A percentile compares a stretch with the other conserved stretches of the same genome.
Conservation (phyloP, 1,284 basidiomycete genomes). For the Pterula multifida region DNA sequence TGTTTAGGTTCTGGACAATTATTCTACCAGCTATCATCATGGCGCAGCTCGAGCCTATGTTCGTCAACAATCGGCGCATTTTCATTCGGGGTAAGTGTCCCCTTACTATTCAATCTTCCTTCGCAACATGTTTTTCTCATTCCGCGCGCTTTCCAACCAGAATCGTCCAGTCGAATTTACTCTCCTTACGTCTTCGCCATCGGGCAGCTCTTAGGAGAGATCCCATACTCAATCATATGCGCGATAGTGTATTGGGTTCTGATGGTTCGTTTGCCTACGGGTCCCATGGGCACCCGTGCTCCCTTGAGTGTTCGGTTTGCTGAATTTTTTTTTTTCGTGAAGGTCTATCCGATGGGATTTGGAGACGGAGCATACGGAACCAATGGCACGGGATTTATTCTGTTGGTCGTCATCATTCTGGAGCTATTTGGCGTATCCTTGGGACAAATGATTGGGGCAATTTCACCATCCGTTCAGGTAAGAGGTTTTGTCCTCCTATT, state of each 20-base stretch:
- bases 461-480: slow-evolving; percentile 60
- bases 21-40: slow-evolving; percentile 71
- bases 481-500: no score
- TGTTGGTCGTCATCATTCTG: slow-evolving; percentile 61
- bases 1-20: slow-evolving; percentile 49
- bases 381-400: slow-evolving; percentile 65
- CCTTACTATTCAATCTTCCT: neutral
- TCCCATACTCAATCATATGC: slow-evolving; percentile 69
- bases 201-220: slow-evolving; percentile 73
- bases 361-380: slow-evolving; percentile 48
- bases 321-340: neutral
- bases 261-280: slow-evolving; percentile 50
- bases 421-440: slow-evolving; percentile 69
- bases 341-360: slow-evolving; percentile 65
- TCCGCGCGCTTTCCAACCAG: no score
- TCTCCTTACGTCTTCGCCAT: slow-evolving; percentile 76
- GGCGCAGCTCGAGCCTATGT: slow-evolving; percentile 76
- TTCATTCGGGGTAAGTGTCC: slow-evolving; percentile 46
- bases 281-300: neutral
- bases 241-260: slow-evolving; percentile 69
- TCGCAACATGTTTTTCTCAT: slow-evolving; percentile 2
- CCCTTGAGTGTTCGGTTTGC: slow-evolving; percentile 2
- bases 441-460: slow-evolving; percentile 64
- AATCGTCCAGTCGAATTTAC: slow-evolving; percentile 68
- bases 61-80: slow-evolving; percentile 70